Base-by-base conservation (phyloP, 371 early-diverging fungal species). In the Thermomucor indicae-seudaticae region DNA sequence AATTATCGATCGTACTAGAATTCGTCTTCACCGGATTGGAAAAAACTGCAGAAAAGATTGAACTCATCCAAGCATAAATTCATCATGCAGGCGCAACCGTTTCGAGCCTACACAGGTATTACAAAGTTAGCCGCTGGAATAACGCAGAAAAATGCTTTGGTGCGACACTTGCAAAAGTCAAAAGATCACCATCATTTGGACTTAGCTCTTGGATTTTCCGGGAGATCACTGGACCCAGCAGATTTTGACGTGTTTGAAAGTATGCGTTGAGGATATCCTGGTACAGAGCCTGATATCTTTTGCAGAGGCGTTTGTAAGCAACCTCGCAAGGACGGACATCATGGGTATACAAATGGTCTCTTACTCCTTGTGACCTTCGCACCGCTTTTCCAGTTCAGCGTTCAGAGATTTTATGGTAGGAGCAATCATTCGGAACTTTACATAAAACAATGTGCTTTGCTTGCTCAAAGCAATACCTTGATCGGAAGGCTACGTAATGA, bases 41-140 rank as follows among this genome's bases (percentile, higher is more conserved):
- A 93, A 49, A 90, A 88, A 24, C 84, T 83, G 46, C 70, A 75
- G 60, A 86, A 92, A 24, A 94, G 67, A 4, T 76, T 68, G 51
- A 80, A 81, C 60, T 95, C 95, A 43, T 94, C 93, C 19, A 79
- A 72, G 47, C 90, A 92, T 20, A 91, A 70, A 41, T 79, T 74
- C 58, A 84, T 76, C 72, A 92, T 76, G 58, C 90, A 91, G 0
- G 86, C 88, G 51, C 87, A 83, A 14, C 90, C 92, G 53, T 79
- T 80, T 35, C 82, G 72, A 3, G 87, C 81, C 89, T 90, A 31
- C 11, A 39, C n/a, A n/a, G n/a, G n/a, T n/a, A n/a, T n/a, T n/a
- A n/a, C n/a, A n/a, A n/a, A 28, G 49, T 24, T 39, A 7, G 29
- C 16, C 27, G 32, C 20, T 45, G 22, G 29, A 24, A 31, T n/a